These are phyloP conservation scores for Zygoascus sp. DNA, from an alignment of 1,139 yeast species.

Conservation along the genomic window DNA sequence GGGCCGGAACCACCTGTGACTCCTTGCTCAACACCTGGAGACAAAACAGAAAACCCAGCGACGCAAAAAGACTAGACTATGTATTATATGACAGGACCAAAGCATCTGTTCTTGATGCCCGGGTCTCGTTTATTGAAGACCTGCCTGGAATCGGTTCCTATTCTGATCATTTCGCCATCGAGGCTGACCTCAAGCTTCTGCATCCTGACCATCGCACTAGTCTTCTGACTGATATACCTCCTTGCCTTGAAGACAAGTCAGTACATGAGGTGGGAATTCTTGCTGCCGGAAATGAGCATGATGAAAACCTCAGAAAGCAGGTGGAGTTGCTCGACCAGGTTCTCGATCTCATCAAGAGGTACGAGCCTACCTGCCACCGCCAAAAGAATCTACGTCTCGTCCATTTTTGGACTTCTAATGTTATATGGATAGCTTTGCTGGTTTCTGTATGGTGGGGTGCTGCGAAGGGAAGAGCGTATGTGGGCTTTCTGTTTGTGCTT, in stretches of 20 bases:
- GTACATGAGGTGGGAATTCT: conserved; percentile 8
- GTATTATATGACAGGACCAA: conserved; percentile 63
- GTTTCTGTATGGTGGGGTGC: conserved; percentile 62
- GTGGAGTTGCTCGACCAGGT: conserved; percentile 51
- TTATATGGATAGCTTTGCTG: conserved; percentile 47
- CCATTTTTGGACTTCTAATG: conserved; percentile 59
- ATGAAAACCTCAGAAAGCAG: conserved; percentile 8
- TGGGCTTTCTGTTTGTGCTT: conserved; percentile 55
- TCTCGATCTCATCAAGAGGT: conserved; percentile 49
- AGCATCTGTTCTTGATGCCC: conserved; percentile 53
- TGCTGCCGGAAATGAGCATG: conserved; percentile 11
- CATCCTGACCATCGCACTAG: conserved; percentile 6
- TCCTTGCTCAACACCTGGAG: conserved; percentile 87
- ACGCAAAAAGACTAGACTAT: conserved; percentile 89
- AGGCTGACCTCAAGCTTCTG: conserved; percentile 41
- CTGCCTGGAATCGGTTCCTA: conserved; percentile 56
- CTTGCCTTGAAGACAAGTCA: conserved; percentile 6
- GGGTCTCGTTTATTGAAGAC: conserved; percentile 67
- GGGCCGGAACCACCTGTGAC: conserved; percentile 89
- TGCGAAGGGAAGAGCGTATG: conserved; percentile 41
- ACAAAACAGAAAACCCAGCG: conserved; percentile 50
- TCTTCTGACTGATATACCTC: conserved; percentile 9
- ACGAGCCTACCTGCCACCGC: conserved; percentile 50
- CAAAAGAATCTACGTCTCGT: conserved; percentile 62
- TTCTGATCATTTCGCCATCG: conserved; percentile 92